Evolutionary conservation across 2,329 filamentous ascomycete genomes (phyloP), one percentile per base, ranked within the genome.

Genomic region (Trichophyton mentagrophytes): DNA sequence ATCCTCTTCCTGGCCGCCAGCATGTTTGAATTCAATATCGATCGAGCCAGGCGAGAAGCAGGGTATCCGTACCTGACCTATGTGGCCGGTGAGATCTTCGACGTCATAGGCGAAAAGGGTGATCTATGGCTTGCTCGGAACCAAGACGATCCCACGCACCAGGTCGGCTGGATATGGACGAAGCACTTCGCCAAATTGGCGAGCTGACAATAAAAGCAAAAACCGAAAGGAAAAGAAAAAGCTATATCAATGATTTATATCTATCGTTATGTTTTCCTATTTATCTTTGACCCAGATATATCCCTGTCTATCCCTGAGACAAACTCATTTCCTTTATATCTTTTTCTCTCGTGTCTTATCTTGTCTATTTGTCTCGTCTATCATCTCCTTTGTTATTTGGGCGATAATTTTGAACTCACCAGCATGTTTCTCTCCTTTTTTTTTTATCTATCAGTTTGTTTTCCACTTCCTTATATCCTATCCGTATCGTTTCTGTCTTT

Each of bases 91-190:
- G 93, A 99, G 82, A 89, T 92, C 64, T 92, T 92, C 69, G 88
- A 92, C 75, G 87, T 99, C 59, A 90, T 99, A 70, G 93, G 87
- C 33, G 91, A 96, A 74, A 96, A 96, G 72, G 93, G 93, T 65
- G 93, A 99, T 77, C 81, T 97, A 57, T 99, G 93, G 93, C 84
- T 99, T 61, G 93, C 93, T 59, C 90, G 90, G 73, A 99, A 99
- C 71, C 93, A 99, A 75, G 93, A 99, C 70, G 93, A 99, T 73
- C 78, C 84, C 1, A 80, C 78, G 9, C 82, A 87, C 65, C 81
- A 85, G 65, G 85, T 97, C 38, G 93, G 93, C 58, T 99, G 93
- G 93, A 96, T 99, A 69, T 99, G 93, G 93, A 95, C 91, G 69
- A 96, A 96, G 74, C 93, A 99, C 76, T 99, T 99, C 79, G 87